Evolutionary conservation across 1,139 yeast species (phyloP).

Genomic region (Geotrichum phurueaensis): DNA sequence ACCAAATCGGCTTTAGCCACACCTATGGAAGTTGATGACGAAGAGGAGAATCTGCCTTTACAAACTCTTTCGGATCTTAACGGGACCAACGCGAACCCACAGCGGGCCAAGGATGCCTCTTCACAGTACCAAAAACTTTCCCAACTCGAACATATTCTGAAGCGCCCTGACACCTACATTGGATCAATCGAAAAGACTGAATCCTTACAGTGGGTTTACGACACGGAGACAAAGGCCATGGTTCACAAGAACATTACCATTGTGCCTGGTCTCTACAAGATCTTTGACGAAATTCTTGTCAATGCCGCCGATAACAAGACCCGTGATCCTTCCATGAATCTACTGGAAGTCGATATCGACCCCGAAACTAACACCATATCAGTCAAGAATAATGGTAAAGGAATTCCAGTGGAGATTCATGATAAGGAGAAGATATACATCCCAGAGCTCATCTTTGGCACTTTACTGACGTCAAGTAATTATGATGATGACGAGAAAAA

Average conservation of each 20-base stretch:
- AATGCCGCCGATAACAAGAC: slow-evolving; percentile 98
- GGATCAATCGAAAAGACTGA: slow-evolving; percentile 87
- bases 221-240: slow-evolving; percentile 67
- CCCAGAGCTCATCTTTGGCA: slow-evolving; percentile 95
- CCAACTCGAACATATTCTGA: slow-evolving; percentile 90
- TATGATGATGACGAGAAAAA: slow-evolving; percentile 93
- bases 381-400: slow-evolving; percentile 88
- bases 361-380: slow-evolving; percentile 68
- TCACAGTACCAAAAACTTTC: slow-evolving; percentile 89
- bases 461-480: slow-evolving; percentile 87
- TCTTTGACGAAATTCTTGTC: slow-evolving; percentile 93
- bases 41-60: slow-evolving; percentile 2
- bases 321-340: slow-evolving; percentile 86
- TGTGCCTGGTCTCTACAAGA: slow-evolving; percentile 94
- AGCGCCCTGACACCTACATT: slow-evolving; percentile 96
- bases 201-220: slow-evolving; percentile 80
- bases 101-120: slow-evolving; percentile 46
- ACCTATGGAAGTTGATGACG: background rate
- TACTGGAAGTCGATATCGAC: slow-evolving; percentile 72
- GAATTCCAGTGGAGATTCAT: slow-evolving; percentile 94
- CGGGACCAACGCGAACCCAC: slow-evolving; percentile 12
- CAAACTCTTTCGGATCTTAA: slow-evolving; percentile 10
- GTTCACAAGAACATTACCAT: slow-evolving; percentile 55
- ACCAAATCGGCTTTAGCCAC: slow-evolving; percentile 8
- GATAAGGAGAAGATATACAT: slow-evolving; percentile 86